Conservation (phyloP, 352 stramenopile species). For the Thalassiosira sp. region DNA sequence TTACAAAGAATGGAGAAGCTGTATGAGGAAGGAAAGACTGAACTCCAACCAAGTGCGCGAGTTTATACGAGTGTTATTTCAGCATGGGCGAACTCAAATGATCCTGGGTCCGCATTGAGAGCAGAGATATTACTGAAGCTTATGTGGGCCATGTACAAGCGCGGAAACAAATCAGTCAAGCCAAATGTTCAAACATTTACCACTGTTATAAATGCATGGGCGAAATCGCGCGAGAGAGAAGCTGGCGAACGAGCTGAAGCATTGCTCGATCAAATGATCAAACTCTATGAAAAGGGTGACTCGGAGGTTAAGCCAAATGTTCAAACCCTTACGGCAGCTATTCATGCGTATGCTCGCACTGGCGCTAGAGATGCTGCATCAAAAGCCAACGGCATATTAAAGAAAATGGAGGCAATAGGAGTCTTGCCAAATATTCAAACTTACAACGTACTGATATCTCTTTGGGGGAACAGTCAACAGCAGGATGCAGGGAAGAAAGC, state of each 20-base stretch:
- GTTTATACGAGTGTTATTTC: slow-evolving; percentile 57
- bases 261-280: slow-evolving; percentile 48
- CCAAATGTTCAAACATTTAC: slow-evolving; percentile 58
- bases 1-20: slow-evolving; percentile 61
- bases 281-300: slow-evolving; percentile 31
- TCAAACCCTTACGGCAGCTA: slow-evolving; percentile 55
- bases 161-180: slow-evolving; percentile 45
- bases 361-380: slow-evolving; percentile 41
- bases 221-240: slow-evolving; percentile 35
- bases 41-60: slow-evolving; percentile 36
- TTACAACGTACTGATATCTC: slow-evolving; percentile 42
- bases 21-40: slow-evolving; percentile 34
- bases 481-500: slow-evolving; percentile 36
- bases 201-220: slow-evolving; percentile 56
- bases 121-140: slow-evolving; percentile 59
- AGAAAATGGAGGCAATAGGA: slow-evolving; percentile 47
- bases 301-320: slow-evolving; percentile 58
- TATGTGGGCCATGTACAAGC: slow-evolving; percentile 50
- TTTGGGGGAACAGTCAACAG: slow-evolving; percentile 50
- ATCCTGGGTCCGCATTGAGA: slow-evolving; percentile 46
- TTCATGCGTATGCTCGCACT: slow-evolving; percentile 49
- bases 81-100: slow-evolving; percentile 44
- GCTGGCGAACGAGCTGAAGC: slow-evolving; percentile 35
- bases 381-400: slow-evolving; percentile 48
- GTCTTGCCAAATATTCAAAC: slow-evolving; percentile 37